Evolutionary conservation across 345 rosid species (phyloP).

Genomic region (Ailanthus altissimus): DNA sequence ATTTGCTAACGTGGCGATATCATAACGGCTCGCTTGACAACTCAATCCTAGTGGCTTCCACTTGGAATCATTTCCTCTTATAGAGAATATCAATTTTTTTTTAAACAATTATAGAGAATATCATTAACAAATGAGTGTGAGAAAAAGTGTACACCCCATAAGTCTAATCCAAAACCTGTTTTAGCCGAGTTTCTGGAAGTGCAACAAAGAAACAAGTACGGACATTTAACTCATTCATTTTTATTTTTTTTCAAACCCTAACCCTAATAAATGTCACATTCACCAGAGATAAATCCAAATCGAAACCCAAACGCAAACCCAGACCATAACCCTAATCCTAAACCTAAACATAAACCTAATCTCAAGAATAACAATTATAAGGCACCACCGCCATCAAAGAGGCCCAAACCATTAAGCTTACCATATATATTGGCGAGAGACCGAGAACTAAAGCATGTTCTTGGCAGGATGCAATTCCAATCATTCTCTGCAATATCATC

Average conservation of each 20-base stretch:
- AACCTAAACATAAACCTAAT: constrained; percentile 2
- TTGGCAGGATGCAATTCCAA: constrained; percentile 32
- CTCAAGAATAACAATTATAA: background rate
- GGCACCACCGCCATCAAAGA: constrained; percentile 11
- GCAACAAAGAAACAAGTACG: background rate
- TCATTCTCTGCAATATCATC: constrained; percentile 24
- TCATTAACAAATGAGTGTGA: background rate
- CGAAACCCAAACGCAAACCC: constrained; percentile 17
- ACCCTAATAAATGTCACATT: constrained; percentile 27
- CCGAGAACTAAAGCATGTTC: constrained; percentile 25
- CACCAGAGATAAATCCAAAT: constrained; percentile 9
- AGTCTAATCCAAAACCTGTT: background rate
- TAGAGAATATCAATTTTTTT: too few relatives aligned
- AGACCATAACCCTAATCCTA: too few relatives aligned
- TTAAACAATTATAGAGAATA: too few relatives aligned
- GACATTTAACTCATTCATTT: background rate
- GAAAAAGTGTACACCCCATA: constrained; percentile 12
- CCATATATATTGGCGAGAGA: constrained; percentile 26
- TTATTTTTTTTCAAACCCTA: background rate
- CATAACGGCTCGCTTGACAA: background rate
- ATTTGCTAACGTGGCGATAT: background rate
- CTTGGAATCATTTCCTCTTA: background rate
- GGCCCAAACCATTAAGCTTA: constrained; percentile 22
- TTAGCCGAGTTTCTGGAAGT: background rate
- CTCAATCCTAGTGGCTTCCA: background rate